Percentiles rank a stretch among this genome's conserved stretches.
Evolutionary conservation across 768 basidiomycete genomes (phyloP).

Genomic region (Mycena filopes): DNA sequence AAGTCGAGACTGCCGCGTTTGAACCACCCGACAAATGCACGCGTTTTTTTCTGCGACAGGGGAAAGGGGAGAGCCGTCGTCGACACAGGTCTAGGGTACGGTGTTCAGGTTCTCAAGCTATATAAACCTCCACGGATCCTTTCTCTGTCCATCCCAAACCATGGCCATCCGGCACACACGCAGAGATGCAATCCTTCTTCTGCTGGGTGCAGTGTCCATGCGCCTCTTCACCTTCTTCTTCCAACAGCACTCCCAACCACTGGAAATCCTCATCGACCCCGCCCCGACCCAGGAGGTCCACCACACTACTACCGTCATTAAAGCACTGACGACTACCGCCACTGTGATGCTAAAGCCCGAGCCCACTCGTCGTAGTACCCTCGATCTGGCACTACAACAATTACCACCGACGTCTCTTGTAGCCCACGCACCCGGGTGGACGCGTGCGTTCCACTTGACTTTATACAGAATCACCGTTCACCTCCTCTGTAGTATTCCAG

Average conservation of each 20-base stretch:
- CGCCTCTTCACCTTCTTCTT: slow-evolving; percentile 60
- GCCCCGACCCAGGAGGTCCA: background rate
- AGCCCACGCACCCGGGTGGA: slow-evolving; percentile 34
- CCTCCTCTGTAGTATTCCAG: slow-evolving; percentile 51
- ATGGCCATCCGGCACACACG: slow-evolving; percentile 56
- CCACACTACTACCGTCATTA: slow-evolving; percentile 1
- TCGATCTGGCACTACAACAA: slow-evolving; percentile 20
- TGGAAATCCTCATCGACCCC: slow-evolving; percentile 24
- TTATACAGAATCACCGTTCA: too few species aligned
- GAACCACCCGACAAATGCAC: too few species aligned
- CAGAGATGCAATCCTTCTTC: slow-evolving; percentile 68
- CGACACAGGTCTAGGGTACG: background rate
- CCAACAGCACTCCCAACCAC: slow-evolving; percentile 15
- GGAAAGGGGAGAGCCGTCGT: too few species aligned
- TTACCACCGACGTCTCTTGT: slow-evolving; percentile 24
- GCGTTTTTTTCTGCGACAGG: too few species aligned
- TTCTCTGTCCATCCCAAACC: slow-evolving; percentile 1
- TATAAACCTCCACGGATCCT: background rate
- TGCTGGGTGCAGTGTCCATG: slow-evolving; percentile 67
- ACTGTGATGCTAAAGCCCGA: background rate
- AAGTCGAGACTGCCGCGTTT: too few species aligned
- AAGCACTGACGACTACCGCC: slow-evolving; percentile 6
- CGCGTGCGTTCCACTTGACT: slow-evolving; percentile 14
- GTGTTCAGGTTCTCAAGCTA: background rate
- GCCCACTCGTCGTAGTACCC: slow-evolving; percentile 2